Evolutionary conservation across 768 basidiomycete genomes (phyloP).

Genomic region (Suillus americanus): DNA sequence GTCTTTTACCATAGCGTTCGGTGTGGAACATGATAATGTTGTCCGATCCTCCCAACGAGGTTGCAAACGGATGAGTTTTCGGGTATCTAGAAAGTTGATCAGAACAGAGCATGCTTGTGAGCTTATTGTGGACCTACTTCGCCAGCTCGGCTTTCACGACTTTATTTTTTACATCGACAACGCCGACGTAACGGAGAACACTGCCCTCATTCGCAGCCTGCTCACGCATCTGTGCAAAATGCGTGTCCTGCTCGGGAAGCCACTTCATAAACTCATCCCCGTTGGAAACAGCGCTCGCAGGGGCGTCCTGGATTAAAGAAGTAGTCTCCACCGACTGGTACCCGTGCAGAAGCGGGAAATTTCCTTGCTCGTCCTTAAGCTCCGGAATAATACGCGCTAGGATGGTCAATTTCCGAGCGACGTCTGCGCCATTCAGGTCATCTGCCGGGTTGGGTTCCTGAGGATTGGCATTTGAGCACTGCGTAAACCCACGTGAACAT

Average conservation of each 20-base stretch:
- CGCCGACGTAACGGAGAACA: slow-evolving; percentile 92
- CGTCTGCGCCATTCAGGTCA: slow-evolving; percentile 95
- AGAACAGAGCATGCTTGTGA: not conserved
- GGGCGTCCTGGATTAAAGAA: slow-evolving; percentile 80
- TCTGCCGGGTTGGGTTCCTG: slow-evolving; percentile 98
- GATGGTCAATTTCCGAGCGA: slow-evolving; percentile 96
- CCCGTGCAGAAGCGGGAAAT: slow-evolving; percentile 59
- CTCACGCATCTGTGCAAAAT: slow-evolving; percentile 73
- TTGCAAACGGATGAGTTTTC: slow-evolving; percentile 88
- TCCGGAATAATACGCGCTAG: slow-evolving; percentile 75
- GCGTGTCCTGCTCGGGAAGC: slow-evolving; percentile 78
- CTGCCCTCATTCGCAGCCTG: slow-evolving; percentile 78
- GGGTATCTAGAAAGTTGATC: slow-evolving; percentile 63
- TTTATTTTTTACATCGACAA: slow-evolving; percentile 76
- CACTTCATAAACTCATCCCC: slow-evolving; percentile 83
- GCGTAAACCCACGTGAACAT: not conserved
- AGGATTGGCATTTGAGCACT: not conserved
- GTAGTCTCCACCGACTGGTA: slow-evolving; percentile 78
- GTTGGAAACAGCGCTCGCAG: slow-evolving; percentile 56
- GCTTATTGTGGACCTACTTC: slow-evolving; percentile 53
- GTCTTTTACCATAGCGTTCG: slow-evolving; percentile 82
- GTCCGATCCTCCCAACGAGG: slow-evolving; percentile 93
- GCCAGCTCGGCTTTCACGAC: slow-evolving; percentile 85
- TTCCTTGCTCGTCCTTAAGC: slow-evolving; percentile 11
- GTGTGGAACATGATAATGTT: slow-evolving; percentile 99